Conservation (phyloP, 208 protist species). For the Endotrypanum monterogeii region DNA sequence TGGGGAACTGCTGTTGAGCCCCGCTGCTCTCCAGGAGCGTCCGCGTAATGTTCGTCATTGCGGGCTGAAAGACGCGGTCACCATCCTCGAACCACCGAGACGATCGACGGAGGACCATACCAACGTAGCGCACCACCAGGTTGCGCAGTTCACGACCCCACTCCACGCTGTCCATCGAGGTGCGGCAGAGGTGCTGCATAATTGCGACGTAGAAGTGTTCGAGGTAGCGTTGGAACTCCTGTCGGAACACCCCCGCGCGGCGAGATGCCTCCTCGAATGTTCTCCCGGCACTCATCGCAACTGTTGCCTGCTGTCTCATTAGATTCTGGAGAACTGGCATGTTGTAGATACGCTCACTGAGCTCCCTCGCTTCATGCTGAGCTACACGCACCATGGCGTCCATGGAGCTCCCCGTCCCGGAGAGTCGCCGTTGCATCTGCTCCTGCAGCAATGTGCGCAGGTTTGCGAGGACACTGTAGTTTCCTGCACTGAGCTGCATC, state of each 20-base stretch:
- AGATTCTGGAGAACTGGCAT: constrained; percentile 3
- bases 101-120: constrained; percentile 31
- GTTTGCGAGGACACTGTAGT: constrained; percentile 5
- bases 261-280: neutral
- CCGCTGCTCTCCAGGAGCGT: constrained; percentile 10
- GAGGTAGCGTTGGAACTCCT: constrained; percentile 21
- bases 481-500: constrained; percentile 10
- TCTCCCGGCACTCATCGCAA: neutral
- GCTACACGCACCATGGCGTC: constrained; percentile 10
- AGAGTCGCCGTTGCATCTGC: constrained; percentile 18
- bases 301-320: neutral
- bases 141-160: constrained; percentile 36
- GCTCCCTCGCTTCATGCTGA: constrained; percentile 10
- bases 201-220: constrained; percentile 19
- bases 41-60: constrained; percentile 5
- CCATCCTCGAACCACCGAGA: constrained; percentile 39
- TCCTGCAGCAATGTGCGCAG: constrained; percentile 18
- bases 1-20: constrained; percentile 6
- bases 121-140: constrained; percentile 28
- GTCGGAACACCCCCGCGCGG: constrained; percentile 9
- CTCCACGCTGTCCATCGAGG: constrained; percentile 11
- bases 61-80: constrained; percentile 10
- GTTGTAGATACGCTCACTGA: constrained; percentile 9
- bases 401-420: neutral
- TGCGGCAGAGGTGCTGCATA: constrained; percentile 21